Base-by-base conservation (phyloP, 768 basidiomycete genomes). In the Suillus sp. region DNA sequence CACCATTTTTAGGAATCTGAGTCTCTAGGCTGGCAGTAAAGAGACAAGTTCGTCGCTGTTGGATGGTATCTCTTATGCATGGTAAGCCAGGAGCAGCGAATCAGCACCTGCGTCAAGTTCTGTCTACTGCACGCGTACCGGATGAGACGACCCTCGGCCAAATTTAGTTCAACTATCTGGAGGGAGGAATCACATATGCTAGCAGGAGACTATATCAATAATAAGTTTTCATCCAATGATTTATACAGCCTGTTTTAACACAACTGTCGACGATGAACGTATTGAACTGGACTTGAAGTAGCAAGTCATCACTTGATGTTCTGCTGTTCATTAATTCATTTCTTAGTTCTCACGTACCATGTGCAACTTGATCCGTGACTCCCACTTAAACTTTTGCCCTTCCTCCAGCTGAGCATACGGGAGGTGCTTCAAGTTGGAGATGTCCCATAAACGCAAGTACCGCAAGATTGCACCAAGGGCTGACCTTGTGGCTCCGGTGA, bases 401-500 rank as follows among this genome's bases (percentile, higher is more conserved):
- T 25, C 30, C 7, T 55, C 20, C 50, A 57, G 45, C 32, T 32
- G 47, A 30, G 8, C 27, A 56, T 60, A 32, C 34, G 30, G 10
- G 25, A 53, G 18, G 35, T 27, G 30, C 20, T 37, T 34, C 32
- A 34, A 34, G 32, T 34, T 35, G 13, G 38, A 37, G 16, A 61
- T 61, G 60, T 38, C 60, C 25, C 54, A 53, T n/a, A 61, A 61
- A 56, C 60, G 60, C 40, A 61, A 61, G 38, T 61, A 58, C 35
- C 22, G 18, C 48, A 56, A 32, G 20, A 40, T 20, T 35, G 20
- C 53, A 35, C 16, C 27, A 18, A 40, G 14, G 20, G 8, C 25
- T 37, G 38, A 35, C 27, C 14, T 38, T 20, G 11, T 30, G 2
- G 18, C 60, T 20, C 25, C 60, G n/a, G 22, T 25, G 2, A 30